Percentiles rank a stretch among this genome's conserved stretches.
These are phyloP conservation scores for Paecilomyces sp. DNA, from an alignment of 2,329 filamentous ascomycete species.

Conservation along the genomic window DNA sequence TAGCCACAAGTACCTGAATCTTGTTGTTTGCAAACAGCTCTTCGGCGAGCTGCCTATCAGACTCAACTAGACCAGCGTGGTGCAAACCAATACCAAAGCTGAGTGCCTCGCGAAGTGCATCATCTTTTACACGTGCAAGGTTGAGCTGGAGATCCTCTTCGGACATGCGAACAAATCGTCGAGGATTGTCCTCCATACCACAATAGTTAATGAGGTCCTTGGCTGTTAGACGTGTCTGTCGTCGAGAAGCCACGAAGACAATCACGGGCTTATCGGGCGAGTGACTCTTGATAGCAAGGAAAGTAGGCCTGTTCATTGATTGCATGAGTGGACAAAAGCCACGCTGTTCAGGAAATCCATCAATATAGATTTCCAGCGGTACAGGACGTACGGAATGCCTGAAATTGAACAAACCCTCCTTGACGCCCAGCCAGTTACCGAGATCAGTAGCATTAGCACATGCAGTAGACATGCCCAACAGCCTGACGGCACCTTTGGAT, in stretches of 20 bases:
- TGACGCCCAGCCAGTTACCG: slow-evolving; percentile 94
- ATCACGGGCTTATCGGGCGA: slow-evolving; percentile 96
- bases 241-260: slow-evolving; percentile 91
- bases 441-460: slow-evolving; percentile 93
- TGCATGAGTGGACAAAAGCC: slow-evolving; percentile 98
- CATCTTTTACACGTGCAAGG: slow-evolving; percentile 84
- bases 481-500: slow-evolving; percentile 77
- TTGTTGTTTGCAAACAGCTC: slow-evolving; percentile 97
- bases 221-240: slow-evolving; percentile 89
- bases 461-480: slow-evolving; percentile 98
- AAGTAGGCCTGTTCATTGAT: slow-evolving; percentile 96
- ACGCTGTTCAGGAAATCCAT: slow-evolving; percentile 89
- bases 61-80: slow-evolving; percentile 93
- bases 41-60: slow-evolving; percentile 83
- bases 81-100: slow-evolving; percentile 96
- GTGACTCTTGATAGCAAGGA: slow-evolving; percentile 92
- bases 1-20: slow-evolving; percentile 93
- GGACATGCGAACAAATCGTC: slow-evolving; percentile 86
- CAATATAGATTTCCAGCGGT: slow-evolving; percentile 91
- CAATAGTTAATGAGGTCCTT: slow-evolving; percentile 96
- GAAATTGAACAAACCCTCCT: slow-evolving; percentile 94
- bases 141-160: slow-evolving; percentile 90
- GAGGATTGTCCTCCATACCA: slow-evolving; percentile 95
- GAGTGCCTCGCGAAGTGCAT: slow-evolving; percentile 84
- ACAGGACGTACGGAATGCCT: slow-evolving; percentile 94